Conservation (phyloP, 495 filamentous ascomycete species). For the Penicillium paxilli region DNA sequence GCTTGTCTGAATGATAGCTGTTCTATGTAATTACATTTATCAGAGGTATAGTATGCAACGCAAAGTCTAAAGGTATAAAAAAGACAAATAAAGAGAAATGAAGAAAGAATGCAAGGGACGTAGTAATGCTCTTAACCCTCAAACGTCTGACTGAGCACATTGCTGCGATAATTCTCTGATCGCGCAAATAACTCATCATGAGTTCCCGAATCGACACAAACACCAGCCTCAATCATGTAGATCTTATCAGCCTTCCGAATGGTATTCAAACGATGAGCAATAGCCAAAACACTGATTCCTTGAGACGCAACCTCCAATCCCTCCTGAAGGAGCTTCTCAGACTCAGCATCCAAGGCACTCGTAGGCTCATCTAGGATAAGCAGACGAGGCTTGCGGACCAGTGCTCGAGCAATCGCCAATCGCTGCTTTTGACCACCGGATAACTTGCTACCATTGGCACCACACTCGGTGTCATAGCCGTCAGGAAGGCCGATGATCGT, state of each 20-base stretch:
- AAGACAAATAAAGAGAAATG: background rate
- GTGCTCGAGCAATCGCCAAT: slow-evolving; percentile 72
- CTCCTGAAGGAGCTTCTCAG: slow-evolving; percentile 70
- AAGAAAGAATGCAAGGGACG: background rate
- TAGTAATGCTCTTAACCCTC: background rate
- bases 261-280: slow-evolving; percentile 75
- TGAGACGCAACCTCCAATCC: slow-evolving; percentile 64
- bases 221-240: slow-evolving; percentile 69
- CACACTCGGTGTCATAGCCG: slow-evolving; percentile 65
- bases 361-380: slow-evolving; percentile 81
- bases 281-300: slow-evolving; percentile 74
- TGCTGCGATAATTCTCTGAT: slow-evolving; percentile 58
- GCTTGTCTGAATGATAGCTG: background rate
- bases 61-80: slow-evolving; percentile 21
- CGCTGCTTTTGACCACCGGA: slow-evolving; percentile 79
- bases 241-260: slow-evolving; percentile 75
- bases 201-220: slow-evolving; percentile 64
- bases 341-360: slow-evolving; percentile 68
- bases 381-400: slow-evolving; percentile 71
- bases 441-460: slow-evolving; percentile 62
- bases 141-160: slow-evolving; percentile 45
- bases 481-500: slow-evolving; percentile 55
- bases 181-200: slow-evolving; percentile 65
- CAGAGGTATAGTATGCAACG: background rate
- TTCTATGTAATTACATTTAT: background rate